Conservation (phyloP, 371 early-diverging fungal species). For the Lichtheimia hyalospora region DNA sequence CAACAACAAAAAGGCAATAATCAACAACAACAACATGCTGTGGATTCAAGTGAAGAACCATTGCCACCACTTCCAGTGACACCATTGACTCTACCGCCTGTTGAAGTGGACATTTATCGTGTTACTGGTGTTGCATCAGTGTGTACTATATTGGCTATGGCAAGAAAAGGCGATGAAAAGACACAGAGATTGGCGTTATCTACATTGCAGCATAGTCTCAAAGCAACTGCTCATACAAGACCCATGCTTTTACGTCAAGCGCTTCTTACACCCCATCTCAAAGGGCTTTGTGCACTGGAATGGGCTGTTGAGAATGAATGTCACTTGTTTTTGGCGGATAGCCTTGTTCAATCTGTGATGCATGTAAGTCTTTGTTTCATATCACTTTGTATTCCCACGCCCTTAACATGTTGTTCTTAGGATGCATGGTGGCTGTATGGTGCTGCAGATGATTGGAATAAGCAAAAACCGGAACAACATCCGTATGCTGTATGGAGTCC, state of each 20-base stretch:
- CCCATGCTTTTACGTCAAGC: slow-evolving; percentile 27
- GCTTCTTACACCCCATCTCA: slow-evolving; percentile 13
- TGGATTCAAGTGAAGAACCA: background rate
- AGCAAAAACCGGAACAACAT: too few relatives aligned
- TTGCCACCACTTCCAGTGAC: slow-evolving; percentile 3
- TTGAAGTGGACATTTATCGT: slow-evolving; percentile 31
- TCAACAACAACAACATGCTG: background rate
- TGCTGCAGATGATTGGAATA: slow-evolving; percentile 19
- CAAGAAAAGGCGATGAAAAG: background rate
- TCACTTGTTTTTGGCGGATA: slow-evolving; percentile 33
- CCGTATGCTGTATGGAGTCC: too few relatives aligned
- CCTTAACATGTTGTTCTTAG: too few relatives aligned
- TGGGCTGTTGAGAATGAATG: slow-evolving; percentile 41
- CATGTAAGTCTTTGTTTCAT: slow-evolving; percentile 19
- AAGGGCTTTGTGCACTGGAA: slow-evolving; percentile 27
- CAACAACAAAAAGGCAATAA: background rate
- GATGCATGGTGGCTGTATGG: slow-evolving; percentile 38
- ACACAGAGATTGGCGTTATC: slow-evolving; percentile 31
- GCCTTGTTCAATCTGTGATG: slow-evolving; percentile 25
- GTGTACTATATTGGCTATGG: slow-evolving; percentile 31
- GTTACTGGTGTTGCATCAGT: slow-evolving; percentile 43
- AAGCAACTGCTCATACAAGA: slow-evolving; percentile 12
- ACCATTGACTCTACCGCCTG: slow-evolving; percentile 16
- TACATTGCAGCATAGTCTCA: slow-evolving; percentile 29
- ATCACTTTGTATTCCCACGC: background rate